A percentile compares a stretch with the other conserved stretches of the same genome.
Conservation (phyloP, 805 yeast species). For the Hanseniaspora guilliermondii region DNA sequence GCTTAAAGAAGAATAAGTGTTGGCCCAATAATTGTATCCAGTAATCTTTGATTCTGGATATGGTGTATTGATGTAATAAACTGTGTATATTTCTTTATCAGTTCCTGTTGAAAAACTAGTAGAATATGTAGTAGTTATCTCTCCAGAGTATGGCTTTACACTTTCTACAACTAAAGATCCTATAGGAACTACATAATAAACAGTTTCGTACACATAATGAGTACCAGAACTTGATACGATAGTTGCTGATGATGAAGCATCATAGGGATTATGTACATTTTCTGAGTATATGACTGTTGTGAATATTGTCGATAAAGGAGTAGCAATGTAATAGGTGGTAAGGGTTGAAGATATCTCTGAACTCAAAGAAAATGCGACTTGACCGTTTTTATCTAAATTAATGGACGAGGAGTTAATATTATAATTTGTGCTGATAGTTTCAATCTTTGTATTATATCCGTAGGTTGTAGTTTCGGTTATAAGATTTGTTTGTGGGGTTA, state of each 20-base stretch:
- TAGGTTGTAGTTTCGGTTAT: not conserved
- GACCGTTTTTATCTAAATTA: not conserved
- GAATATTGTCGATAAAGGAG: not conserved
- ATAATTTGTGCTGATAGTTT: not conserved
- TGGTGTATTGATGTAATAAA: not conserved
- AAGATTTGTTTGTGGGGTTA: slow-evolving; percentile 12
- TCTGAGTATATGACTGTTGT: not conserved
- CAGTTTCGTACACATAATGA: not conserved
- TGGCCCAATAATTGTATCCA: not conserved
- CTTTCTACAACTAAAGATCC: not conserved
- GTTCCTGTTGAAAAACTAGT: not conserved
- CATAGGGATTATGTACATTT: not conserved
- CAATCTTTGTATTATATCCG: not conserved
- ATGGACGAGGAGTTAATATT: not conserved
- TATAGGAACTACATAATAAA: not conserved
- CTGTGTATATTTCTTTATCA: not conserved
- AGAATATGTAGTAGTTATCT: not conserved
- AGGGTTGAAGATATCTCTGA: not conserved
- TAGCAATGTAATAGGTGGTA: not conserved
- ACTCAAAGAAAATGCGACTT: not conserved
- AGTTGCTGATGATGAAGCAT: not conserved
- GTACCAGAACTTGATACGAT: not conserved
- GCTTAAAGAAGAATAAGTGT: not conserved
- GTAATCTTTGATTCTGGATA: not conserved
- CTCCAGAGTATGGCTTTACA: not conserved